Percentiles rank a stretch among this genome's conserved stretches.
Evolutionary conservation across 2,329 filamentous ascomycete genomes (phyloP).

Genomic region (Fusarium bactridioides): DNA sequence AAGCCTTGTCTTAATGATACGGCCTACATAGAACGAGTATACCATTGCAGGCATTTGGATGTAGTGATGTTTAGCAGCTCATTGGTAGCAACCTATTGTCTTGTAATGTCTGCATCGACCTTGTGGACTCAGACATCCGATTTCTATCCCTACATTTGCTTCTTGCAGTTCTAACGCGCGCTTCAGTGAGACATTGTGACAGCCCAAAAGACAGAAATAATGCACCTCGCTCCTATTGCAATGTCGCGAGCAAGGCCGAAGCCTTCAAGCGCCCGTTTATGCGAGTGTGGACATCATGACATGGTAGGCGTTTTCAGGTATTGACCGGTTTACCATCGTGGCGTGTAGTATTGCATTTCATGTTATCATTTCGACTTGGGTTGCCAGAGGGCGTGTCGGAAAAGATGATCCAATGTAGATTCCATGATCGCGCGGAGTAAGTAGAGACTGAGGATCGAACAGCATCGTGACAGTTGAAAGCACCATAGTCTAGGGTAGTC

Average conservation of each 20-base stretch:
- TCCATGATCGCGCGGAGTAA: neutral
- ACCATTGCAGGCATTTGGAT: neutral
- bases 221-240: neutral
- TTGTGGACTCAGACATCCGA: neutral
- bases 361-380: neutral
- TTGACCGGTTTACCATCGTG: neutral
- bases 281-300: neutral
- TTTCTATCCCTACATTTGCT: neutral
- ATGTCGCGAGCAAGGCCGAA: neutral
- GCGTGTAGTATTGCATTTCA: slow-evolving; percentile 2
- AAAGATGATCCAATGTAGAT: neutral
- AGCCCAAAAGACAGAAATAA: neutral
- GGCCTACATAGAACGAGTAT: neutral
- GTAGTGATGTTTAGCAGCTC: neutral
- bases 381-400: neutral
- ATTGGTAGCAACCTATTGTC: neutral
- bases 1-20: neutral
- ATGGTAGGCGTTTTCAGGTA: neutral
- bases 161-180: neutral
- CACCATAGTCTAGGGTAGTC: slow-evolving; percentile 12
- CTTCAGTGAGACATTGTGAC: slow-evolving; percentile 4
- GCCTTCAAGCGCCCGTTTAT: neutral
- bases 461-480: neutral
- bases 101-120: neutral
- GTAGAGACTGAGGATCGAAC: neutral